Evolutionary conservation across 1,284 basidiomycete species (phyloP), one percentile per base, ranked within the genome.

Genomic region (Cryptococcus sp.): DNA sequence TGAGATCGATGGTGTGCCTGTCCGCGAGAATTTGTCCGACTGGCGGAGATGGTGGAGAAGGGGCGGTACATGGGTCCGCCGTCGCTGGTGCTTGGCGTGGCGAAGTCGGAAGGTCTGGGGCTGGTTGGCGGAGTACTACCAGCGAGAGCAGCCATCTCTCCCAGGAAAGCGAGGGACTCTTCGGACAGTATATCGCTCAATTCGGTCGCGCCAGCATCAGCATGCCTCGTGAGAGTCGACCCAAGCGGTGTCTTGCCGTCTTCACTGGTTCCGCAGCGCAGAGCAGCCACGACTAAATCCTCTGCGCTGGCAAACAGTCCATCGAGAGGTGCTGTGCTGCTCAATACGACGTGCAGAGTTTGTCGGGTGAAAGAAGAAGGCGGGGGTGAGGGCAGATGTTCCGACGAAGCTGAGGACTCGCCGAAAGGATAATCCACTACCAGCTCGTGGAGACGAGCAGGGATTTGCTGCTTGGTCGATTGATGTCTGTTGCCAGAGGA

Each of bases 391-490:
- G 71, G 67, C 8, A 69, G 65, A 38, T 63, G 65, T 35, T 66
- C 60, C 1, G 66, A 59, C 4, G 71, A 69, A 15, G 64, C 64
- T 7, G 60, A 58, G 3, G 65, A 56, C 50, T 64, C 65, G 49
- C 70, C 70, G 55, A 69, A 74, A 7, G 73, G 75, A 53, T 75
- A 77, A 11, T 64, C 57, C 10, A 71, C 58, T 22, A 75, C 70
- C 31, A 75, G 56, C 48, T 71, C 60, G 2, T 67, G 47, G 1
- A 77, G 65, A 8, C 70, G 61, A 20, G 62, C 68, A 4, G 75
- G 72, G 35, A 75, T 57, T 41, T 62, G 68, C 48, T 66, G 63
- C 35, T 61, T 65, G 6, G 64, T 69, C 15, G 73, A 67, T 59
- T 75, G 71, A 58, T 60, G 61, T 44, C 71, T 73, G 40, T 35